Conservation (phyloP, 164 flowering plant genomes). For the Nelumbo lutea region DNA sequence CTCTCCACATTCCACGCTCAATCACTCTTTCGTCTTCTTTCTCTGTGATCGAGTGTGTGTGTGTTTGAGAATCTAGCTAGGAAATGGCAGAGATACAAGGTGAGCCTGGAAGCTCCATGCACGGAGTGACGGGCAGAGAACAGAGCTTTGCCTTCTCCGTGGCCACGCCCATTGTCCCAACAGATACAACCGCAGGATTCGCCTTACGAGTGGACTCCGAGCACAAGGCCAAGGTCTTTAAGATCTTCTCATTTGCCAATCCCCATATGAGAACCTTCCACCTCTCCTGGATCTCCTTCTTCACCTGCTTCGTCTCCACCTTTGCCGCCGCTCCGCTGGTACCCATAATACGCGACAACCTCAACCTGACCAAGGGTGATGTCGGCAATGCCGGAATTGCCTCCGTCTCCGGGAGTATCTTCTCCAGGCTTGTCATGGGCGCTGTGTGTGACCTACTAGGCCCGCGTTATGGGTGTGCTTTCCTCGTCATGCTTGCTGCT, state of each 20-base stretch:
- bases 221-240: conserved; percentile 64
- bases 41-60: not conserved
- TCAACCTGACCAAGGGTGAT: conserved; percentile 52
- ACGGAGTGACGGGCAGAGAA: conserved; percentile 43
- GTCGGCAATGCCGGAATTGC: conserved; percentile 78
- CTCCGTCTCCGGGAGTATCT: conserved; percentile 72
- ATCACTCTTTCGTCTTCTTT: not conserved
- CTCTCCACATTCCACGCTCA: not conserved
- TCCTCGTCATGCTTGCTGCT: conserved; percentile 55
- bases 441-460: conserved; percentile 73
- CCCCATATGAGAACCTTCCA: conserved; percentile 90
- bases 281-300: conserved; percentile 77
- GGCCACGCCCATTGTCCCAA: conserved; percentile 27
- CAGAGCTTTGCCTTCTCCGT: conserved; percentile 29
- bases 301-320: conserved; percentile 73
- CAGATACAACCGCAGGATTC: conserved; percentile 33
- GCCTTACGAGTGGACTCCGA: conserved; percentile 71
- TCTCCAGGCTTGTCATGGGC: conserved; percentile 78
- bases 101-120: conserved; percentile 46
- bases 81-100: conserved; percentile 25
- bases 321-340: conserved; percentile 83
- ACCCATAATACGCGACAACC: conserved; percentile 85
- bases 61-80: too few relatives aligned
- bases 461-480: conserved; percentile 63
- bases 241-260: conserved; percentile 45